Conservation (phyloP, 2,329 filamentous ascomycete genomes). For the Apiospora aurea region DNA sequence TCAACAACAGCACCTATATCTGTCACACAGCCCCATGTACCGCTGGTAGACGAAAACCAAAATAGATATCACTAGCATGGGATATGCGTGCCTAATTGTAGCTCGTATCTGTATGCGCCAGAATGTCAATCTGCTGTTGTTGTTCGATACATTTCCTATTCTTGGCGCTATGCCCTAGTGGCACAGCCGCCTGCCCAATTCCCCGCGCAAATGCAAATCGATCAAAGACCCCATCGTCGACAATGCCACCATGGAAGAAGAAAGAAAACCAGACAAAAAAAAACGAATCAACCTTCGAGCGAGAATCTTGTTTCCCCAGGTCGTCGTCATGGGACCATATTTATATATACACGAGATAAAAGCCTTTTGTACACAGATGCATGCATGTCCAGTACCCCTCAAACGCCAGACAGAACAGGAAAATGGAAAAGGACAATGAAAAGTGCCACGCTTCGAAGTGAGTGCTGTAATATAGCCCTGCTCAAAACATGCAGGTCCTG, state of each 20-base stretch:
- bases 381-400: background rate
- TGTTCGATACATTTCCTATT: background rate
- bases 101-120: background rate
- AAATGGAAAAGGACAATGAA: background rate
- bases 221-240: background rate
- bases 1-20: background rate
- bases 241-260: background rate
- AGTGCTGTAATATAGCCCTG: conserved; percentile 19
- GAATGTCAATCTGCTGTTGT: background rate
- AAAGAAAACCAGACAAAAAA: background rate
- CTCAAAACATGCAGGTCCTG: background rate
- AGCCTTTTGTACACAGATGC: conserved; percentile 3
- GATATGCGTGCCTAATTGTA: background rate
- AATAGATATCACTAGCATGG: background rate
- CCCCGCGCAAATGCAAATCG: background rate
- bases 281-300: background rate
- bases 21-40: background rate
- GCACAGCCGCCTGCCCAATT: background rate
- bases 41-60: background rate
- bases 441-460: background rate
- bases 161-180: background rate
- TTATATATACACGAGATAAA: conserved; percentile 7
- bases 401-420: background rate
- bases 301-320: background rate
- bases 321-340: background rate